Evolutionary conservation across 2,329 filamentous ascomycete genomes (phyloP).

Genomic region (Epichloe hybrida): DNA sequence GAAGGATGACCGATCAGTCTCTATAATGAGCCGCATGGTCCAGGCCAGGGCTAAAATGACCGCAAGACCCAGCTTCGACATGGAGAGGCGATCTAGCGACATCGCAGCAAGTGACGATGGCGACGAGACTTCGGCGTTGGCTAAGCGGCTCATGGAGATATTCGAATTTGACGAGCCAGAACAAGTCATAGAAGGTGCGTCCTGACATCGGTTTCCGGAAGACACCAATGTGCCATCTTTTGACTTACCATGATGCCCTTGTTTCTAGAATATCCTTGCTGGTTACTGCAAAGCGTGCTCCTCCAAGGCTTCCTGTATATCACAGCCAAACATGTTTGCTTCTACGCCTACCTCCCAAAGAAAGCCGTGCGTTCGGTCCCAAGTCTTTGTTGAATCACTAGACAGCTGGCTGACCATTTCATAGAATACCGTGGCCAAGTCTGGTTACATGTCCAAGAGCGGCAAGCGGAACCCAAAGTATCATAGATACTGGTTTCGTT

Average conservation of each 20-base stretch:
- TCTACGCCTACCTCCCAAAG: conserved; percentile 93
- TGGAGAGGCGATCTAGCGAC: conserved; percentile 32
- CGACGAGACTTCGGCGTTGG: conserved; percentile 44
- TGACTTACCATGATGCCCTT: neutral
- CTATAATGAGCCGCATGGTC: conserved; percentile 66
- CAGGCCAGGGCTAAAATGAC: conserved; percentile 55
- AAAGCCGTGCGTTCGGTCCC: conserved; percentile 51
- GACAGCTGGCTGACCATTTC: conserved; percentile 8
- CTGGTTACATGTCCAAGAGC: conserved; percentile 77
- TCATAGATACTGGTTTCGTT: conserved; percentile 80
- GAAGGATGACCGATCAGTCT: conserved; percentile 40
- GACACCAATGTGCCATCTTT: conserved; percentile 3
- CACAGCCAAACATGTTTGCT: conserved; percentile 84
- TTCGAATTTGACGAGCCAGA: conserved; percentile 74
- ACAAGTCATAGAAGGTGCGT: conserved; percentile 66
- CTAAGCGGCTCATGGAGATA: conserved; percentile 64
- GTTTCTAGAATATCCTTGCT: conserved; percentile 71
- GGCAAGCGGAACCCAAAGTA: conserved; percentile 81
- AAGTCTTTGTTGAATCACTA: neutral
- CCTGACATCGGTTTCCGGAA: neutral
- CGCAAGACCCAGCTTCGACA: conserved; percentile 42
- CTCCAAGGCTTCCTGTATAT: conserved; percentile 95
- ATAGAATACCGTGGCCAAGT: conserved; percentile 64
- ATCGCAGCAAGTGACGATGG: conserved; percentile 18
- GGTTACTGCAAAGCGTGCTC: conserved; percentile 79